These are phyloP conservation scores for Setaria viridis DNA, from an alignment of 202 grass and related monocot species.

Conservation along the genomic window DNA sequence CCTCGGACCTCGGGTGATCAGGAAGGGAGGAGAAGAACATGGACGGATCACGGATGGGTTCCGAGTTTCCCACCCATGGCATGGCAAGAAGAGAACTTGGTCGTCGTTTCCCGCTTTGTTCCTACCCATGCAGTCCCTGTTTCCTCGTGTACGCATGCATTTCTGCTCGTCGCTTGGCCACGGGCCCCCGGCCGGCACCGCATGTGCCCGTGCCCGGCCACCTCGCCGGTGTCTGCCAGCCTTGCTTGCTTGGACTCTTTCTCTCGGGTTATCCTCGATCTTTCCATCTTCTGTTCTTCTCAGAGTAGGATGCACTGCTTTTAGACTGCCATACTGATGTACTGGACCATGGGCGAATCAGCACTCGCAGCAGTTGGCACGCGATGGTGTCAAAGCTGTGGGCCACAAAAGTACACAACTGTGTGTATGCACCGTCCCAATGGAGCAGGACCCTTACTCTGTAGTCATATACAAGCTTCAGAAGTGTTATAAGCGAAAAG, in stretches of 20 bases:
- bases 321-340: too few species aligned
- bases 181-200: background rate
- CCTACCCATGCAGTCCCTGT: conserved; percentile 8
- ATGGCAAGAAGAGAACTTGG: background rate
- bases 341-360: too few species aligned
- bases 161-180: background rate
- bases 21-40: background rate
- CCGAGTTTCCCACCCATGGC: background rate
- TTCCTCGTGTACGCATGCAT: background rate
- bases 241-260: background rate
- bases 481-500: too few species aligned
- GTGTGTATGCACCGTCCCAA: too few species aligned
- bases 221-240: background rate
- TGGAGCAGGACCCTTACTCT: too few species aligned
- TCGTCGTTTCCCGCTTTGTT: background rate
- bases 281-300: too few species aligned
- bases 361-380: too few species aligned
- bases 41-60: background rate
- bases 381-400: too few species aligned
- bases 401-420: too few species aligned
- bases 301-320: too few species aligned
- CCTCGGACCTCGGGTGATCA: background rate
- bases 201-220: conserved; percentile 15
- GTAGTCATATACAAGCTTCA: too few species aligned
- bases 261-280: too few species aligned